Conservation (phyloP, 1,139 yeast species). For the Geotrichum fermentans region DNA sequence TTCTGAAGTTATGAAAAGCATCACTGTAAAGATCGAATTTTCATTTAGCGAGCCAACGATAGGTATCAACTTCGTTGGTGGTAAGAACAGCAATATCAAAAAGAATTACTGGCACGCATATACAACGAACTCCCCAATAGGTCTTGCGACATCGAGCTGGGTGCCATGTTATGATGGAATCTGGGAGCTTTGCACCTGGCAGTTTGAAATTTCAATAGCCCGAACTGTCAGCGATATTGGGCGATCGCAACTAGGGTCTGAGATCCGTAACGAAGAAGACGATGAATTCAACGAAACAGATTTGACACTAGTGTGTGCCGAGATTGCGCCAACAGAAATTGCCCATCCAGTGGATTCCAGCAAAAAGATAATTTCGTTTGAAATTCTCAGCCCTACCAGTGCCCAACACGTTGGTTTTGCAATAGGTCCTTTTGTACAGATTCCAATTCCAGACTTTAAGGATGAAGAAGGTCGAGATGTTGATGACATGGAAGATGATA, state of each 20-base stretch:
- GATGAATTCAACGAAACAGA: constrained; percentile 51
- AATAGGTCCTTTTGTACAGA: constrained; percentile 74
- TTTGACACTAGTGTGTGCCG: constrained; percentile 73
- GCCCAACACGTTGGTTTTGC: constrained; percentile 98
- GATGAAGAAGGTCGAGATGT: constrained; percentile 38
- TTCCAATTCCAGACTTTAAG: constrained; percentile 43
- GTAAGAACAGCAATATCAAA: constrained; percentile 36
- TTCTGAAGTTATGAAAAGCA: constrained; percentile 41
- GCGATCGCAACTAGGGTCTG: constrained; percentile 2
- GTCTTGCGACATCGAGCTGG: constrained; percentile 88
- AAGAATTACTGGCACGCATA: constrained; percentile 73
- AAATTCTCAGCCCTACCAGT: constrained; percentile 78
- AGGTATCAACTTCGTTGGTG: constrained; percentile 74
- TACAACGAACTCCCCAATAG: constrained; percentile 73
- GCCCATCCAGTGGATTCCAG: constrained; percentile 54
- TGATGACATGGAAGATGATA: constrained; percentile 38
- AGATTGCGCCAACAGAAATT: constrained; percentile 50
- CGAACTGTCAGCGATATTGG: constrained; percentile 73
- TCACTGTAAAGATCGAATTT: constrained; percentile 67
- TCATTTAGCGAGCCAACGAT: constrained; percentile 59
- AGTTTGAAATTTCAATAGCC: constrained; percentile 76
- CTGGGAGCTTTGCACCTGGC: constrained; percentile 92
- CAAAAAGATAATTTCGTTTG: constrained; percentile 74
- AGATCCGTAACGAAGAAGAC: constrained; percentile 34
- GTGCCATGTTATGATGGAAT: constrained; percentile 90